Evolutionary conservation across 1,139 yeast genomes (phyloP).

Genomic region (Geotrichum phurueaensis): DNA sequence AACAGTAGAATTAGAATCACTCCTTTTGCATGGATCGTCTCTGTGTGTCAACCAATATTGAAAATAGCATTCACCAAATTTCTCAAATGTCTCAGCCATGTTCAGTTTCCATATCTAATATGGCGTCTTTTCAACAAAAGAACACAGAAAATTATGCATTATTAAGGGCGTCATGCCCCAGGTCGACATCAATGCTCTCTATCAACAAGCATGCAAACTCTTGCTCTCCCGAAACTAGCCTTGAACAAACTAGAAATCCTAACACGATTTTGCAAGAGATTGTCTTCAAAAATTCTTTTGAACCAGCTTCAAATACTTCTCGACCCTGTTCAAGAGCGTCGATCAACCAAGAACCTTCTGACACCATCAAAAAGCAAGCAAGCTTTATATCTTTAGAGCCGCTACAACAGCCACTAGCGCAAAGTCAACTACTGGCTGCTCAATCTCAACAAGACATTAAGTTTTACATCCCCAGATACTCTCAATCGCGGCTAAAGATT

Average conservation of each 20-base stretch:
- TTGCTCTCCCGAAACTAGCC: neutral
- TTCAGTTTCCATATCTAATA: neutral
- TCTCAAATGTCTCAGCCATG: neutral
- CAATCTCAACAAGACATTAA: neutral
- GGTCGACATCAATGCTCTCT: neutral
- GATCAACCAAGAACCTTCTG: neutral
- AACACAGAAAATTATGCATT: neutral
- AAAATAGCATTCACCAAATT: neutral
- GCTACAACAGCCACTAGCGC: neutral
- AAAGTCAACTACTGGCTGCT: neutral
- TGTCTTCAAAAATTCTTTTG: neutral
- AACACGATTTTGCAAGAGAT: neutral
- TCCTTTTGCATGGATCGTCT: too few species aligned
- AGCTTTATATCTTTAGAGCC: neutral
- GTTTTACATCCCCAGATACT: neutral
- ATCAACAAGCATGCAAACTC: neutral
- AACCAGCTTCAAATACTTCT: neutral
- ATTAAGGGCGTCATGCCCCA: neutral
- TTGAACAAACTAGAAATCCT: neutral
- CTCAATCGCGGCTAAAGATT: neutral
- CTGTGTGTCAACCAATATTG: neutral
- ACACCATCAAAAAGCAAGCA: neutral
- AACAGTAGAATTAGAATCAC: neutral
- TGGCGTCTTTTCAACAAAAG: neutral
- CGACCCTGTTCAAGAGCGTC: neutral